Evolutionary conservation across 257 asterid genomes (phyloP).

Genomic region (Ballota nigra): DNA sequence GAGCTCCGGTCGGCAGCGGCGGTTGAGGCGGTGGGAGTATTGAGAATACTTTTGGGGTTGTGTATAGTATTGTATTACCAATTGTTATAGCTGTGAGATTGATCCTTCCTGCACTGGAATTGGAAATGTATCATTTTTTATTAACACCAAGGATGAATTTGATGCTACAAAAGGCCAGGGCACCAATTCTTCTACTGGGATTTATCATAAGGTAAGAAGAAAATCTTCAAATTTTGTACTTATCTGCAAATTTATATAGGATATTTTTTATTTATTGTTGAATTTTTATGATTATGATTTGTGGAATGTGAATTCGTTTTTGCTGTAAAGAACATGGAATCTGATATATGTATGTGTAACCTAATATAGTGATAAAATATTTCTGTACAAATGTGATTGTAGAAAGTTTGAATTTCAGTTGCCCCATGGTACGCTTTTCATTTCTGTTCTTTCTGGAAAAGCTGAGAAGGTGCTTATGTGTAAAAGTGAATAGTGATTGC

Average conservation of each 20-base stretch:
- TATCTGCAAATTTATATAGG: constrained; percentile 21
- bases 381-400: constrained; percentile 18
- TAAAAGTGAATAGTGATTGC: neutral
- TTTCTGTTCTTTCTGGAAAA: constrained; percentile 13
- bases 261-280: constrained; percentile 9
- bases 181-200: constrained; percentile 34
- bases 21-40: constrained; percentile 4
- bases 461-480: too few species aligned
- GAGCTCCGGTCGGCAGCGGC: constrained; percentile 42
- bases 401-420: too few species aligned
- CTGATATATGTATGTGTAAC: neutral
- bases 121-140: constrained; percentile 26
- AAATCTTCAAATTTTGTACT: constrained; percentile 18
- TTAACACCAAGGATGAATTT: constrained; percentile 31
- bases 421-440: too few species aligned
- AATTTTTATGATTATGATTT: constrained; percentile 12
- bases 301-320: constrained; percentile 9
- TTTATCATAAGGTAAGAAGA: constrained; percentile 19
- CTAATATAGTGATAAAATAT: constrained; percentile 21
- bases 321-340: neutral
- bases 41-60: constrained; percentile 37
- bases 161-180: constrained; percentile 24
- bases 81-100: constrained; percentile 29
- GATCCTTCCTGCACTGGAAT: constrained; percentile 32
- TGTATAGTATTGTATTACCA: constrained; percentile 45